Conservation (phyloP, 306 rosid species). For the Prunus dulcis region DNA sequence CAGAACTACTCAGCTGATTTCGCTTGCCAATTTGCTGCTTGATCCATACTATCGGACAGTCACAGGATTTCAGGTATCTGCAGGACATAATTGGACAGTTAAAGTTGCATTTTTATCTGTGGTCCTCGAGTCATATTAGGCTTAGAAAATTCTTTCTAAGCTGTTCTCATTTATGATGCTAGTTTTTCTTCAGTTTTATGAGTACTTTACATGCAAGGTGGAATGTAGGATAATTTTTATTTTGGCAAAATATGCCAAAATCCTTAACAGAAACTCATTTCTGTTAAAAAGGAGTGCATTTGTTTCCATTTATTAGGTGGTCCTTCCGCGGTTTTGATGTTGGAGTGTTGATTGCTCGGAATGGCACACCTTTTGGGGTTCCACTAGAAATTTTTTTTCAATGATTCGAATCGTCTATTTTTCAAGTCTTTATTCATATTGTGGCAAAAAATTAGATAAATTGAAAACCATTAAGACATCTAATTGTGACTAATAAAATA, state of each 20-base stretch:
- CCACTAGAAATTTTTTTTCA: no score
- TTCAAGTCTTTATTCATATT: no score
- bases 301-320: neutral
- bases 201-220: neutral
- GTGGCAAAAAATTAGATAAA: no score
- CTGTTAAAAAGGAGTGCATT: neutral
- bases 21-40: slow-evolving; percentile 89
- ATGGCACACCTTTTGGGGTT: neutral
- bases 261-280: neutral
- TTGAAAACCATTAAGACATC: no score
- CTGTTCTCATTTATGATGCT: neutral
- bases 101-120: slow-evolving; percentile 12
- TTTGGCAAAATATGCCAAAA: neutral
- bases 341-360: neutral
- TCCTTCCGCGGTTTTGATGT: neutral
- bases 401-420: no score
- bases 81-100: slow-evolving; percentile 19
- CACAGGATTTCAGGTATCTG: slow-evolving; percentile 83
- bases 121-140: neutral
- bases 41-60: slow-evolving; percentile 95
- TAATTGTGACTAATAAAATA: no score
- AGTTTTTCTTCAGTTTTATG: neutral
- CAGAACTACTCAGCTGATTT: slow-evolving; percentile 89
- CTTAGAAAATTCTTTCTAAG: neutral
- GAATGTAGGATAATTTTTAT: neutral